Percentiles rank a stretch among this genome's conserved stretches.
These are phyloP conservation scores for Huntiella abstrusa DNA, from an alignment of 2,329 filamentous ascomycete species.

Conservation along the genomic window DNA sequence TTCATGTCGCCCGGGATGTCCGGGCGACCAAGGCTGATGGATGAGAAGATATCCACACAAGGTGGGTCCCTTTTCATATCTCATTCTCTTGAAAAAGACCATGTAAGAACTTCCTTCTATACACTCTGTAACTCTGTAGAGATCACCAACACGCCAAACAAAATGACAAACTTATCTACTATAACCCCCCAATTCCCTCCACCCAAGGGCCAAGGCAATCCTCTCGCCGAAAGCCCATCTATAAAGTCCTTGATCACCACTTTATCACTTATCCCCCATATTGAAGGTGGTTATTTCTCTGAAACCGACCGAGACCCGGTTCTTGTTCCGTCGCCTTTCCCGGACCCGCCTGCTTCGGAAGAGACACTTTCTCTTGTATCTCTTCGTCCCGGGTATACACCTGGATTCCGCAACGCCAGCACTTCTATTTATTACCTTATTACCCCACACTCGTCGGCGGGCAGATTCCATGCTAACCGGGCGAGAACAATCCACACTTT, in stretches of 20 bases:
- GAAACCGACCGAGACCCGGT: slow-evolving; percentile 38
- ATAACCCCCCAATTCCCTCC: slow-evolving; percentile 13
- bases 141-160: background rate
- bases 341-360: slow-evolving; percentile 19
- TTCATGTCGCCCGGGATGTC: background rate
- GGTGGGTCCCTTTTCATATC: background rate
- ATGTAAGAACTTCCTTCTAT: background rate
- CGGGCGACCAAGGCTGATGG: background rate
- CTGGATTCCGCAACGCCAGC: slow-evolving; percentile 30
- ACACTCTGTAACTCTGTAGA: background rate
- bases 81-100: background rate
- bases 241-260: slow-evolving; percentile 16
- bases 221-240: slow-evolving; percentile 10
- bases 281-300: slow-evolving; percentile 45
- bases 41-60: background rate
- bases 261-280: slow-evolving; percentile 33
- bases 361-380: slow-evolving; percentile 18
- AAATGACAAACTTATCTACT: background rate
- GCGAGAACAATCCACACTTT: slow-evolving; percentile 45
- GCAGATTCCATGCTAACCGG: slow-evolving; percentile 44
- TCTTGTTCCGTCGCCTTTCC: slow-evolving; percentile 36
- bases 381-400: slow-evolving; percentile 20
- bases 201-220: background rate
- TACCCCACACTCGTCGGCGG: slow-evolving; percentile 33
- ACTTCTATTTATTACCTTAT: slow-evolving; percentile 49